These are phyloP conservation scores for Erodium moschatum DNA, from an alignment of 441 rosid genomes.

Conservation along the genomic window DNA sequence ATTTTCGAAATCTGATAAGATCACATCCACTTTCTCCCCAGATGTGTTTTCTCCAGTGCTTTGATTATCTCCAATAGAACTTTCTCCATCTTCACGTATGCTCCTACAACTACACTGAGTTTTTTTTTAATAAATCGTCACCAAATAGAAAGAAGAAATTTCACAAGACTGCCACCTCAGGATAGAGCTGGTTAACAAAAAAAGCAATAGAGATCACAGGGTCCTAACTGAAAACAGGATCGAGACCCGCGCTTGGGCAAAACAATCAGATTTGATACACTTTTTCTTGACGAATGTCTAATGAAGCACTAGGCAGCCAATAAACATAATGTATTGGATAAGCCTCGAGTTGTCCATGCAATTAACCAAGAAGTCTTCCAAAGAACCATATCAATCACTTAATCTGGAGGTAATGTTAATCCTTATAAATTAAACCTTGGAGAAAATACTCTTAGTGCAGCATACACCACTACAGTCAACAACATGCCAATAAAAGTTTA, in stretches of 20 bases:
- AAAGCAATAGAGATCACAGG: neutral
- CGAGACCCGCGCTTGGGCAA: neutral
- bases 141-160: conserved; percentile 7
- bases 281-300: neutral
- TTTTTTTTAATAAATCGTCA: conserved; percentile 15
- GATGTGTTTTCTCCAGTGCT: conserved; percentile 40
- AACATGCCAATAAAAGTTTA: neutral
- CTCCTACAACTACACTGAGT: conserved; percentile 37
- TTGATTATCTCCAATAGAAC: conserved; percentile 45
- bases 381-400: conserved; percentile 1
- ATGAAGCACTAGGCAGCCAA: conserved; percentile 1
- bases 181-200: conserved; percentile 5
- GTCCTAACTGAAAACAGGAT: neutral
- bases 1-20: conserved; percentile 27
- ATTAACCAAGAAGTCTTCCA: conserved; percentile 8
- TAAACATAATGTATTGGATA: conserved; percentile 4
- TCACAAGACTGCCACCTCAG: neutral
- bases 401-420: neutral
- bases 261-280: neutral
- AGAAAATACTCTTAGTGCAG: conserved; percentile 1
- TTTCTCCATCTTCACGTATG: conserved; percentile 51
- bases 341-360: neutral
- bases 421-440: neutral
- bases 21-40: conserved; percentile 35
- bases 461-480: neutral